These are phyloP conservation scores for Penicillium paneum DNA, from an alignment of 2,329 filamentous ascomycete species.

Conservation along the genomic window DNA sequence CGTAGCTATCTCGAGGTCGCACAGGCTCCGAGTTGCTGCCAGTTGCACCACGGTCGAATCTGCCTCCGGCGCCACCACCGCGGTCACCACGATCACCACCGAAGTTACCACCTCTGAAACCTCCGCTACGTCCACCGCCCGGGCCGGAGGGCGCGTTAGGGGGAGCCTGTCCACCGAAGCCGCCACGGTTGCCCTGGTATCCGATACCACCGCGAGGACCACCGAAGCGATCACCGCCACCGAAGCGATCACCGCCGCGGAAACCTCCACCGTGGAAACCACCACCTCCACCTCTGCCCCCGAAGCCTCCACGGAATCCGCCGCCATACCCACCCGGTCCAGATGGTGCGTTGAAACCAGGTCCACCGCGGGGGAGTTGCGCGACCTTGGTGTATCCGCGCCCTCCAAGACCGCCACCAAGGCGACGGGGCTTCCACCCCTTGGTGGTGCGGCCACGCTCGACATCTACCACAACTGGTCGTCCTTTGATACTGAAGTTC, in stretches of 20 bases:
- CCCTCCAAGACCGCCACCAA: constrained; percentile 88
- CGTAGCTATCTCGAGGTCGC: constrained; percentile 63
- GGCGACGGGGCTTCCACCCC: constrained; percentile 86
- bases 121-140: constrained; percentile 54
- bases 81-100: constrained; percentile 37
- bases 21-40: constrained; percentile 84
- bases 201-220: constrained; percentile 52
- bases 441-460: constrained; percentile 92
- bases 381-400: constrained; percentile 85
- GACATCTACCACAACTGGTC: constrained; percentile 89
- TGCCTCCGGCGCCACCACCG: constrained; percentile 42
- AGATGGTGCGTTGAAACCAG: constrained; percentile 55
- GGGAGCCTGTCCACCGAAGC: constrained; percentile 48
- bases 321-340: constrained; percentile 57
- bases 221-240: constrained; percentile 52
- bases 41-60: constrained; percentile 56
- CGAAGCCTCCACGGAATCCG: constrained; percentile 56
- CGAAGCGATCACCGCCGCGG: constrained; percentile 49
- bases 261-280: constrained; percentile 48
- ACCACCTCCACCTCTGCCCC: constrained; percentile 41
- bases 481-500: constrained; percentile 87
- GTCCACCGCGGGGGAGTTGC: constrained; percentile 67
- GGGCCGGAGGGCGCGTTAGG: constrained; percentile 53
- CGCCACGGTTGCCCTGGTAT: constrained; percentile 57
- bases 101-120: constrained; percentile 49